phyloP scores from a whole-genome alignment of 2,329 filamentous ascomycete species.

The Fusarium staphyleae region DNA sequence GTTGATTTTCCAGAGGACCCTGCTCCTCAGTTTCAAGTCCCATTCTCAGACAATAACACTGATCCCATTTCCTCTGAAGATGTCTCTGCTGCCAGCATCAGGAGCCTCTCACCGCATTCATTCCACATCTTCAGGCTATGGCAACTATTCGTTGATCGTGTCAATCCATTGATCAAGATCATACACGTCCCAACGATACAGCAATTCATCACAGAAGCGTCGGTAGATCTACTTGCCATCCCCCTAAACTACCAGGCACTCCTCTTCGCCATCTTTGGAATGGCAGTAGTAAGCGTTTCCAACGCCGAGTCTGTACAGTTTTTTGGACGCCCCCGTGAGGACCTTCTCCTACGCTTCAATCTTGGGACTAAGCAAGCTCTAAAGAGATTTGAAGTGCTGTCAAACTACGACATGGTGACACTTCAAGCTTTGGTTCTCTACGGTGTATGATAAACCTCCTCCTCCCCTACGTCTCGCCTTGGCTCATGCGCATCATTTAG shows the following conservation, averaged over 20 bases:
- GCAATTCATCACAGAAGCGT: slow-evolving; percentile 58
- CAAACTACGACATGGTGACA: slow-evolving; percentile 59
- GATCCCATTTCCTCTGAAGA: too few relatives aligned
- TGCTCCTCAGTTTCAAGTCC: too few relatives aligned
- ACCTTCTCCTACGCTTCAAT: slow-evolving; percentile 54
- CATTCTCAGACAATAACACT: too few relatives aligned
- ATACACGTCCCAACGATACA: slow-evolving; percentile 64
- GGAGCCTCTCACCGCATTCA: too few relatives aligned
- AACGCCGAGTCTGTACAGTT: slow-evolving; percentile 52
- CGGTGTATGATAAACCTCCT: slow-evolving; percentile 53
- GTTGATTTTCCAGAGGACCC: too few relatives aligned
- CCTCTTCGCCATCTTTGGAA: slow-evolving; percentile 61
- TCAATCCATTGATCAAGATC: slow-evolving; percentile 66
- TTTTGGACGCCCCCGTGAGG: slow-evolving; percentile 51
- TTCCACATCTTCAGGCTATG: slow-evolving; percentile 60
- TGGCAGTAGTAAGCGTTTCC: slow-evolving; percentile 52
- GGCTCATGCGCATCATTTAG: too few relatives aligned
- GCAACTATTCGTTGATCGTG: slow-evolving; percentile 65
- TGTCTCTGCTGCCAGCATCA: too few relatives aligned
- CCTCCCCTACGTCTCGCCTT: too few relatives aligned
- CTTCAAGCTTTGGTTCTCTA: slow-evolving; percentile 63
- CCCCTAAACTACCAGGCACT: slow-evolving; percentile 57
- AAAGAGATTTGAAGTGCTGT: slow-evolving; percentile 59
- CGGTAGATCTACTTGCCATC: slow-evolving; percentile 50
- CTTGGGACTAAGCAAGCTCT: slow-evolving; percentile 60